Conservation (phyloP, 139 green algal genomes). For the Ettlia oleoabundans region DNA sequence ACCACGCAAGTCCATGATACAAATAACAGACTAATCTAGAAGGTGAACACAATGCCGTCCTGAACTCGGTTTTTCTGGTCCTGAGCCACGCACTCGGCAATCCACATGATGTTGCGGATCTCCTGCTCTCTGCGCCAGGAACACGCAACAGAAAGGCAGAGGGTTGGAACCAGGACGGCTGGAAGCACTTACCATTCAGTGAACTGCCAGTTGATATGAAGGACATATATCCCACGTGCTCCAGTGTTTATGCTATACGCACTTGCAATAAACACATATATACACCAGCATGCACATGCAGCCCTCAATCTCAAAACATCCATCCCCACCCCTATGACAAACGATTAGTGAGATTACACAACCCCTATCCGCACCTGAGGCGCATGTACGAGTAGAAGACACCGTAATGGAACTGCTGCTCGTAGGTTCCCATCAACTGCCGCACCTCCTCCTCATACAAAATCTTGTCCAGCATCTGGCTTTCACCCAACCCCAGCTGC, state of each 20-base stretch:
- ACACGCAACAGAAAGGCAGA: too few relatives aligned
- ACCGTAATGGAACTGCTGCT: conserved; percentile 96
- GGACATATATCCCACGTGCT: too few relatives aligned
- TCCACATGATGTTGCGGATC: conserved; percentile 97
- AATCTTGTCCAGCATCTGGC: conserved; percentile 93
- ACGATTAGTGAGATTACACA: neutral
- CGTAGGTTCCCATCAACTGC: conserved; percentile 77
- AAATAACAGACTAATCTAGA: too few relatives aligned
- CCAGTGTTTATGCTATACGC: too few relatives aligned
- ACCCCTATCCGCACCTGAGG: conserved; percentile 74
- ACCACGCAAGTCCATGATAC: too few relatives aligned
- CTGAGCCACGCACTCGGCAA: conserved; percentile 93
- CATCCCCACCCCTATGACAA: too few relatives aligned
- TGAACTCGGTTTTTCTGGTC: conserved; percentile 88
- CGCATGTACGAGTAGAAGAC: conserved; percentile 93
- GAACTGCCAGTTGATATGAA: too few relatives aligned
- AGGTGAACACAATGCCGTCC: conserved; percentile 72
- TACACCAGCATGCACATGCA: neutral
- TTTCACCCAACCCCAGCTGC: conserved; percentile 88
- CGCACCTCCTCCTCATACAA: conserved; percentile 94
- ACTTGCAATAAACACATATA: neutral
- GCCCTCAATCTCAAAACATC: neutral
- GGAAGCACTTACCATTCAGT: neutral
- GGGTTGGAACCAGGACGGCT: neutral
- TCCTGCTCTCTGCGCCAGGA: conserved; percentile 64